Percentiles rank a stretch among this genome's conserved stretches.
phyloP scores from a whole-genome alignment of 768 basidiomycete genomes.

The Austroboletus eburneus region DNA sequence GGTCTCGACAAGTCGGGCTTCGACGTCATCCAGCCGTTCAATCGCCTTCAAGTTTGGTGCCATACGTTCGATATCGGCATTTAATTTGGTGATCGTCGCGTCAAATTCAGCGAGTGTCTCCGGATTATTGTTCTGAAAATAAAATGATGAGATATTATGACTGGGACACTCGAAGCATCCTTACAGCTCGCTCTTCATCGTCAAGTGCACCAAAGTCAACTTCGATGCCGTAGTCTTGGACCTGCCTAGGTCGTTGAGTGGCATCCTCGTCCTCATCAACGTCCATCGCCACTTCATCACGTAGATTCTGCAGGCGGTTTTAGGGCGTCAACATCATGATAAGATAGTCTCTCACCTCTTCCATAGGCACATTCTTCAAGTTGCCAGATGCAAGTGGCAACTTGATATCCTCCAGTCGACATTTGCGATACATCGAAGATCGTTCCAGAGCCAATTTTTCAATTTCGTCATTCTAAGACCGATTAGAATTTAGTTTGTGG shows the following conservation, averaged over 20 bases:
- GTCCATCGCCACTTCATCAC: constrained; percentile 88
- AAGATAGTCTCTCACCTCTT: constrained; percentile 61
- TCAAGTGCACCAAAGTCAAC: constrained; percentile 76
- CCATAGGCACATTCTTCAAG: constrained; percentile 87
- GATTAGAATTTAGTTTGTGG: constrained; percentile 3
- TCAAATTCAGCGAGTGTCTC: constrained; percentile 73
- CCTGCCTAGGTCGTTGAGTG: constrained; percentile 65
- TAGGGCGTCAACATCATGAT: background rate
- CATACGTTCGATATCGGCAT: constrained; percentile 84
- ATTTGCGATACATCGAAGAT: constrained; percentile 84
- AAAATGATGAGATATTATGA: background rate
- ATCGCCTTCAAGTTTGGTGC: constrained; percentile 97
- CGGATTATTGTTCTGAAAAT: constrained; percentile 51
- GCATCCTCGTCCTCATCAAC: constrained; percentile 85
- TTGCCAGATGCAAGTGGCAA: constrained; percentile 74
- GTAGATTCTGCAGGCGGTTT: constrained; percentile 55
- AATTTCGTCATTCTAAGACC: constrained; percentile 76
- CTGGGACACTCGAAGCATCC: constrained; percentile 11
- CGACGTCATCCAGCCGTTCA: constrained; percentile 82
- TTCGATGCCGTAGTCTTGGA: constrained; percentile 84
- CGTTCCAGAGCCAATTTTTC: constrained; percentile 84
- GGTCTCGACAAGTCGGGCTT: constrained; percentile 79
- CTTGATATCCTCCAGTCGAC: constrained; percentile 87
- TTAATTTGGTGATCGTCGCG: constrained; percentile 62
- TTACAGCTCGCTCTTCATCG: constrained; percentile 69